Base-by-base conservation (phyloP, 1,139 yeast genomes). In the Blastobotrys illinoisensis region DNA sequence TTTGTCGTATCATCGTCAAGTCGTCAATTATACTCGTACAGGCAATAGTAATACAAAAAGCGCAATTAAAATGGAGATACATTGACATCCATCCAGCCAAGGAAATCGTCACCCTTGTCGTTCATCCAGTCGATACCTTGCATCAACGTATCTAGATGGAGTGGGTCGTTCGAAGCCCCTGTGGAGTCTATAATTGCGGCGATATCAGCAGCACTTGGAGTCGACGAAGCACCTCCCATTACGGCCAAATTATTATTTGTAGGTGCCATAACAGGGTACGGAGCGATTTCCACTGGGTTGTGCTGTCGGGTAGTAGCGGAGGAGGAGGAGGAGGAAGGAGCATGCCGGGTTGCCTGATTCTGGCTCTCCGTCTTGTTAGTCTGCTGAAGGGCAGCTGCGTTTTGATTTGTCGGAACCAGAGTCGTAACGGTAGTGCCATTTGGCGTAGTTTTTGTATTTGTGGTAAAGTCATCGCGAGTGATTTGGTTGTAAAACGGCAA, bases 401-500 rank as follows among this genome's bases (percentile, higher is more conserved):
- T 50, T 14, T 53, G 52, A 36, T 54, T 51, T 4, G 56, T 50
- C 1, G 97, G 97, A 1, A 89, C 93, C 61, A 90, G 77, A 0
- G 93, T 89, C 0, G 97, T 89, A 19, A 89, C 79, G 0, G 97
- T 88, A 0, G 97, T 90, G 55, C 97, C 97, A 63, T 88, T 88
- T 1, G 97, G 96, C 0, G 96, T 86, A 0, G 96, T 89, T 1
- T 89, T 83, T 1, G 91, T 85, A 23, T 87, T 83, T 0, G 96
- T 86, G 51, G 85, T 85, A 72, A 89, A 90, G 69, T 88, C 95
- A 67, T 90, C 97, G 65, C 84, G 85, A n/a, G 95, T 86, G 63
- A 90, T 90, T 68, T 89, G 96, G 67, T 88, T 88, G 70, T 89
- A 90, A 66, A 90, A 87, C n/a, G 97, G 97, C 49, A 90, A 74